Conservation (phyloP, 2,329 filamentous ascomycete species). For the Ophiostoma himal-ulmi region DNA sequence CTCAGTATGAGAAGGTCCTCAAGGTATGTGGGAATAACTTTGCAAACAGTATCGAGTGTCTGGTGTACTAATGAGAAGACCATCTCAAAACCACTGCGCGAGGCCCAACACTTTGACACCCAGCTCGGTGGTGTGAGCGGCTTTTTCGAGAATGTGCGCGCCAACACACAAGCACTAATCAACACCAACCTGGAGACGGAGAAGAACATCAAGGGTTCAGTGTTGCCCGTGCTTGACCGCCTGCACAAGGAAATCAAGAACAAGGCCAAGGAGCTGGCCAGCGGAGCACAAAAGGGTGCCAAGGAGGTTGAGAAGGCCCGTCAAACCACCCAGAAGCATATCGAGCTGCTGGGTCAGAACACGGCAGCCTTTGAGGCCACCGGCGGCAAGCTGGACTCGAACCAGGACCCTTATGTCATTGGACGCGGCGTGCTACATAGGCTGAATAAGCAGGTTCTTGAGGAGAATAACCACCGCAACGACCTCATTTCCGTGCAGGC, state of each 20-base stretch:
- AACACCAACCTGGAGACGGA: slow-evolving; percentile 89
- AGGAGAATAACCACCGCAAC: slow-evolving; percentile 94
- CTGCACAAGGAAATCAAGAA: slow-evolving; percentile 95
- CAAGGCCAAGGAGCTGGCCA: slow-evolving; percentile 82
- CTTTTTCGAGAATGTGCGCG: slow-evolving; percentile 88
- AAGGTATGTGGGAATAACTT: slow-evolving; percentile 51
- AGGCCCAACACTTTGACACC: slow-evolving; percentile 91
- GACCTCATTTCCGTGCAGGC: slow-evolving; percentile 89
- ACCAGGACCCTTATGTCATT: slow-evolving; percentile 83
- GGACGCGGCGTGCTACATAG: slow-evolving; percentile 75
- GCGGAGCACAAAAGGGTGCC: slow-evolving; percentile 73
- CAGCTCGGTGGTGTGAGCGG: slow-evolving; percentile 79
- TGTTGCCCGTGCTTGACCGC: slow-evolving; percentile 82
- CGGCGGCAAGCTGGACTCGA: slow-evolving; percentile 62
- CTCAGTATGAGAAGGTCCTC: slow-evolving; percentile 90
- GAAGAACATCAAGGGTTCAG: slow-evolving; percentile 77
- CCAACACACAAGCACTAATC: slow-evolving; percentile 85
- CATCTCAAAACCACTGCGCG: slow-evolving; percentile 76
- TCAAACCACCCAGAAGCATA: slow-evolving; percentile 83
- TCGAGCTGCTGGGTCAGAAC: slow-evolving; percentile 85
- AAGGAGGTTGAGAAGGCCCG: slow-evolving; percentile 92
- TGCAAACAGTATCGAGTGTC: too few species aligned
- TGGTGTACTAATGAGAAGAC: slow-evolving; percentile 46
- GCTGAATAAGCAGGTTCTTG: slow-evolving; percentile 81
- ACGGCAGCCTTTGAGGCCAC: slow-evolving; percentile 72